Percentiles rank a stretch among this genome's conserved stretches.
These are phyloP conservation scores for Phaeotremella fagi DNA, from an alignment of 768 basidiomycete genomes.

Conservation along the genomic window DNA sequence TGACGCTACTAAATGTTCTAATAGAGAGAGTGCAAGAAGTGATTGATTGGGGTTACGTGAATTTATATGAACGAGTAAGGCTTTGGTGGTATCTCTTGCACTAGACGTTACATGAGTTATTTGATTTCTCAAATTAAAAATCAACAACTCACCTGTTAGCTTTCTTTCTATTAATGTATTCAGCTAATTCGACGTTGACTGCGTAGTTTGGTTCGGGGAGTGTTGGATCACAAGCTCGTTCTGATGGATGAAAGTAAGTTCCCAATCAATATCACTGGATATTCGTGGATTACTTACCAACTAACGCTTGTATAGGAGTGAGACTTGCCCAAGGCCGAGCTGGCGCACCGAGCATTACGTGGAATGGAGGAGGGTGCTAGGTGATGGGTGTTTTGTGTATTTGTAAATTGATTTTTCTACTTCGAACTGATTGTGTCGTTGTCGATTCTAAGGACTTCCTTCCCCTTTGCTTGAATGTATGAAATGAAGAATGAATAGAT, in stretches of 20 bases:
- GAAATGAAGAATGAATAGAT: no score
- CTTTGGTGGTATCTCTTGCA: slow-evolving; percentile 86
- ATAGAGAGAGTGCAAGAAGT: slow-evolving; percentile 62
- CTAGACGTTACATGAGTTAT: slow-evolving; percentile 49
- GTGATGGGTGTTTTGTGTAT: no score
- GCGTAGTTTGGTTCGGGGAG: slow-evolving; percentile 87
- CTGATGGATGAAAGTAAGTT: no score
- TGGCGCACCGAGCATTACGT: slow-evolving; percentile 2
- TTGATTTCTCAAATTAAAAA: background rate
- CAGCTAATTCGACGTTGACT: slow-evolving; percentile 85
- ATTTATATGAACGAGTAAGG: slow-evolving; percentile 76
- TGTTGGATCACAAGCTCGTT: slow-evolving; percentile 80
- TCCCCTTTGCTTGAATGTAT: no score
- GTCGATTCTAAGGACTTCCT: no score
- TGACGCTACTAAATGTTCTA: slow-evolving; percentile 64
- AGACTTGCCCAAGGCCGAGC: slow-evolving; percentile 43
- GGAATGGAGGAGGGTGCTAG: no score
- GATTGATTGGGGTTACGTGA: slow-evolving; percentile 89
- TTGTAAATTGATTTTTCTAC: no score
- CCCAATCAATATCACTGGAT: no score
- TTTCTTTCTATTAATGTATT: slow-evolving; percentile 89
- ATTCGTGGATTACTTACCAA: slow-evolving; percentile 34
- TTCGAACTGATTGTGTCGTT: no score
- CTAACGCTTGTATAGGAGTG: slow-evolving; percentile 44
- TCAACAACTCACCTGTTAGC: slow-evolving; percentile 73